phyloP scores from a whole-genome alignment of 495 filamentous ascomycete species.

The Tuber magnatum region DNA sequence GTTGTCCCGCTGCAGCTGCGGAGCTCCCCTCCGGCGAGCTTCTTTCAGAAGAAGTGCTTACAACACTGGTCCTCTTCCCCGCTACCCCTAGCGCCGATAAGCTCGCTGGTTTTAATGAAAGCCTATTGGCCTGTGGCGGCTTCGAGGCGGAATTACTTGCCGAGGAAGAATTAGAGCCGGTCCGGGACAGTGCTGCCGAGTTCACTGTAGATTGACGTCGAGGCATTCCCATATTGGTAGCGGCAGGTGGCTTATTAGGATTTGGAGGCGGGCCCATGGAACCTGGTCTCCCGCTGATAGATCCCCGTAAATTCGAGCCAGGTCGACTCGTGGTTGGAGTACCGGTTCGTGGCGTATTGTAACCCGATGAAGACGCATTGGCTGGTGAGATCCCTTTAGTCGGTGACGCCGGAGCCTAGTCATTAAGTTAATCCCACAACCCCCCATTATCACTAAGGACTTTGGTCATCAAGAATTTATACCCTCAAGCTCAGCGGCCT shows the following conservation, averaged over 20 bases:
- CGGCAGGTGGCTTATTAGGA: slow-evolving; percentile 37
- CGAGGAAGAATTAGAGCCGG: slow-evolving; percentile 29
- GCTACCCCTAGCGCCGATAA: slow-evolving; percentile 14
- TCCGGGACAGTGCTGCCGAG: slow-evolving; percentile 29
- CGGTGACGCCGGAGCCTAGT: slow-evolving; percentile 18
- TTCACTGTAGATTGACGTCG: slow-evolving; percentile 32
- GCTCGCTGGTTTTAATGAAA: slow-evolving; percentile 35
- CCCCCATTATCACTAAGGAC: neutral
- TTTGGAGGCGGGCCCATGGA: slow-evolving; percentile 61
- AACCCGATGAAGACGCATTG: slow-evolving; percentile 51
- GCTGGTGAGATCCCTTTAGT: slow-evolving; percentile 46
- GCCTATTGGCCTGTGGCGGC: slow-evolving; percentile 11
- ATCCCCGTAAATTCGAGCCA: slow-evolving; percentile 1
- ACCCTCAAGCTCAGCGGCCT: slow-evolving; percentile 37
- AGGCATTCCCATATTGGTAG: slow-evolving; percentile 12
- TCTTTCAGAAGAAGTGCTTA: slow-evolving; percentile 26
- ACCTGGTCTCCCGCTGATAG: slow-evolving; percentile 44
- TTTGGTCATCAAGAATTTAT: slow-evolving; percentile 8
- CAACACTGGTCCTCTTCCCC: slow-evolving; percentile 24
- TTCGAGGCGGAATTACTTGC: slow-evolving; percentile 16
- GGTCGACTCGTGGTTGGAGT: slow-evolving; percentile 48
- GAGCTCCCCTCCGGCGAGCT: slow-evolving; percentile 28
- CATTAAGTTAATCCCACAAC: slow-evolving; percentile 3
- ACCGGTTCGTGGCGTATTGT: slow-evolving; percentile 54
- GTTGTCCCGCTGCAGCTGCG: slow-evolving; percentile 1